Evolutionary conservation across 176 grass and related monocot species (phyloP).

Genomic region (Hordeum vulgare): DNA sequence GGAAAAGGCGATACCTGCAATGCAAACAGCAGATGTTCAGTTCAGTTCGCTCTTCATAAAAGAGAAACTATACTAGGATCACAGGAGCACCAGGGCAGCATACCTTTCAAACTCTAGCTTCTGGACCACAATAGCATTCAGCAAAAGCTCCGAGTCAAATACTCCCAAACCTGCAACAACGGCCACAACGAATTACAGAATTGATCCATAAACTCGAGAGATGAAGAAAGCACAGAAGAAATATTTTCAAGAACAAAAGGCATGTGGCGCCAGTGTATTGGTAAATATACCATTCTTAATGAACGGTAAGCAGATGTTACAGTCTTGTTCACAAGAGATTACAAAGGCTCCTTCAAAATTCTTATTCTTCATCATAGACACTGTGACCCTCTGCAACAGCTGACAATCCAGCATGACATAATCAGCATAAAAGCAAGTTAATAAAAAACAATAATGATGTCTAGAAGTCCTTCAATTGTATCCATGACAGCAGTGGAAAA

Average conservation of each 20-base stretch:
- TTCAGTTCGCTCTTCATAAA: no score
- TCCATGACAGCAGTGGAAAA: background rate
- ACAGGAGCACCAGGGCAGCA: no score
- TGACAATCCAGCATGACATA: conserved; percentile 20
- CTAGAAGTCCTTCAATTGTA: background rate
- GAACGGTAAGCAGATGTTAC: conserved; percentile 38
- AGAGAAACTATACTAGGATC: no score
- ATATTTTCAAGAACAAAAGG: background rate
- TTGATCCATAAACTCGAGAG: background rate
- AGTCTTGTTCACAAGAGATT: conserved; percentile 56
- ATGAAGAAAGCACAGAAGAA: background rate
- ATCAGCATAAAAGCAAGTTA: conserved; percentile 3
- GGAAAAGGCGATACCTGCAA: no score
- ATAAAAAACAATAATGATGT: background rate
- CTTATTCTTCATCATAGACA: conserved; percentile 34
- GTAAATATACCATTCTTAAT: conserved; percentile 28
- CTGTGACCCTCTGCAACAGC: conserved; percentile 15
- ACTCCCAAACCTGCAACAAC: no score
- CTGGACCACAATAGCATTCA: no score
- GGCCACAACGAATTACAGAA: background rate
- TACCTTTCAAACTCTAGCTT: no score
- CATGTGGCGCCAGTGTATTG: background rate
- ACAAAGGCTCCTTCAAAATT: conserved; percentile 44
- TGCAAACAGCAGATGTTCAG: no score
- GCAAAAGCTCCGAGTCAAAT: no score